These are phyloP conservation scores for Fraxinus dipetala DNA, from an alignment of 305 asterid species.

Conservation along the genomic window DNA sequence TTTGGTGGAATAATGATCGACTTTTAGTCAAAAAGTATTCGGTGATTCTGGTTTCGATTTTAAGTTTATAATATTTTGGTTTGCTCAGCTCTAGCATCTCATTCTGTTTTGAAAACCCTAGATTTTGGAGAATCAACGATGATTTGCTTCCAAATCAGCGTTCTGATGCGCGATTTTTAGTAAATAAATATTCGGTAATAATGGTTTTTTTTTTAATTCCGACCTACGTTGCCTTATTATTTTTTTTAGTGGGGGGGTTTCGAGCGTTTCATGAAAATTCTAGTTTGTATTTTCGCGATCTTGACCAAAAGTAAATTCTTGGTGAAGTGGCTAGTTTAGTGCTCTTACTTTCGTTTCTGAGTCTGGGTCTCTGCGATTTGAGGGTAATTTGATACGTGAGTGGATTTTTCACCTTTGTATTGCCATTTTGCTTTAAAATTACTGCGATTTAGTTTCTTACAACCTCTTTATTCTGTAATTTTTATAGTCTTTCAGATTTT, in stretches of 20 bases:
- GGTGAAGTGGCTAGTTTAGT: background rate
- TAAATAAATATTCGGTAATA: background rate
- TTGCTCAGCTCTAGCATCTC: background rate
- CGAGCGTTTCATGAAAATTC: background rate
- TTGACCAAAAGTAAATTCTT: background rate
- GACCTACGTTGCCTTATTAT: background rate
- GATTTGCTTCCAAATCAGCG: background rate
- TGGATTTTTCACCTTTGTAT: background rate
- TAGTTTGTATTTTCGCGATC: background rate
- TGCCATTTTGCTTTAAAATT: background rate
- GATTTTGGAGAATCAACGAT: background rate
- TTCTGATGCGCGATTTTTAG: background rate
- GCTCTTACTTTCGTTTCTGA: background rate
- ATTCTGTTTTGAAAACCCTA: background rate
- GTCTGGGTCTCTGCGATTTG: background rate
- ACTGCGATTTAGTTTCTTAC: background rate
- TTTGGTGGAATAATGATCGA: background rate
- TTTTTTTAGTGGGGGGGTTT: background rate
- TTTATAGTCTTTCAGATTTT: background rate
- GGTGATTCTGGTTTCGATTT: background rate
- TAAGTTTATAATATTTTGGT: background rate
- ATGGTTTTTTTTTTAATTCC: background rate
- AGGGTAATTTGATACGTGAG: background rate
- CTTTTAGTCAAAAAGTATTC: conserved; percentile 4
- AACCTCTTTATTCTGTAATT: background rate